phyloP scores from a whole-genome alignment of 202 grass and related monocot species.

The Digitaria exilis region DNA sequence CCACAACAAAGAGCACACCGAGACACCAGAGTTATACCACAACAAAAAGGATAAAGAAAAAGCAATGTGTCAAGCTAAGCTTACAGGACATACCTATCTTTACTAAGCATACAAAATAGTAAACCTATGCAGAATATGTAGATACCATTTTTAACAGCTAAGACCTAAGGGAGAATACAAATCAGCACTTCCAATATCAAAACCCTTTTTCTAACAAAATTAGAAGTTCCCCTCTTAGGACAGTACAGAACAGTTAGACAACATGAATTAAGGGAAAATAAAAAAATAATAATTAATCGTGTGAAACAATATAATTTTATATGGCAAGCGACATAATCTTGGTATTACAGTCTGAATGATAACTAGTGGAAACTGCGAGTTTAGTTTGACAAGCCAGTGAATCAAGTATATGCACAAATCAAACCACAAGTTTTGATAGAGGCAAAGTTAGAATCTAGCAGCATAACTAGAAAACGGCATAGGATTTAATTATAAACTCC shows the following conservation, averaged over 20 bases:
- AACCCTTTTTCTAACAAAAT: background rate
- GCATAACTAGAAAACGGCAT: background rate
- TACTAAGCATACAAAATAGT: background rate
- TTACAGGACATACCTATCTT: background rate
- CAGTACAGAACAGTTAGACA: background rate
- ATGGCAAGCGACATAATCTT: background rate
- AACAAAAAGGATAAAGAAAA: background rate
- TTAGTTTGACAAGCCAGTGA: background rate
- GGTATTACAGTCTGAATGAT: background rate
- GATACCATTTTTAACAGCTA: background rate
- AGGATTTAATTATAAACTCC: too few relatives aligned
- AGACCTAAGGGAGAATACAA: background rate
- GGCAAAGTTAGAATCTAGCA: background rate
- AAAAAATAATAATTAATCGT: background rate
- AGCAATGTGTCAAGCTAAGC: background rate
- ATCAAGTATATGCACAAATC: background rate
- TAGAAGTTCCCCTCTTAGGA: background rate
- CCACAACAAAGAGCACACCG: background rate
- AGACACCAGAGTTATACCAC: background rate
- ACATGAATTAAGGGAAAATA: background rate
- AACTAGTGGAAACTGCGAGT: conserved; percentile 7
- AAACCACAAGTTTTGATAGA: background rate
- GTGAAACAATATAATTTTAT: conserved; percentile 6
- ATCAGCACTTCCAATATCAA: background rate
- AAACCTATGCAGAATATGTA: background rate